A percentile compares a stretch with the other conserved stretches of the same genome.
These are phyloP conservation scores for Podila verticillata DNA, from an alignment of 192 early-diverging fungal genomes.

Conservation along the genomic window DNA sequence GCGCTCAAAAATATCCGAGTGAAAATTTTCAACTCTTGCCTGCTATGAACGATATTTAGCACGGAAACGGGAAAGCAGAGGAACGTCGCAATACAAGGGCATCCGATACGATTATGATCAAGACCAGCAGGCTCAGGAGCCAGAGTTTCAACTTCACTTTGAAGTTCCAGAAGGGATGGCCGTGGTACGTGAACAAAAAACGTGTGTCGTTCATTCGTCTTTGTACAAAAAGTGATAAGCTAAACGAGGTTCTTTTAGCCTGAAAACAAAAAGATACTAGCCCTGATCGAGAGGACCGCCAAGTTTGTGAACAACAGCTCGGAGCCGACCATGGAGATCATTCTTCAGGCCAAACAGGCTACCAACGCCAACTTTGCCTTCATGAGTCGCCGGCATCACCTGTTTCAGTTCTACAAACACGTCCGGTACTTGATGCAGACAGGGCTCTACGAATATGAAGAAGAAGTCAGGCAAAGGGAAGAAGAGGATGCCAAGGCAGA, in stretches of 20 bases:
- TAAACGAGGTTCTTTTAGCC: conserved; percentile 52
- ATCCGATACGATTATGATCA: conserved; percentile 27
- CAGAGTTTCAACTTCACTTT: conserved; percentile 49
- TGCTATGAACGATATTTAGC: background rate
- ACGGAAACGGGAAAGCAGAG: conserved; percentile 15
- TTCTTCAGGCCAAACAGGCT: conserved; percentile 78
- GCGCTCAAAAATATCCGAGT: too few species aligned
- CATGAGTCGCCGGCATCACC: conserved; percentile 59
- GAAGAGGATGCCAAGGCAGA: conserved; percentile 32
- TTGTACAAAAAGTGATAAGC: background rate
- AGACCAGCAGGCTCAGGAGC: conserved; percentile 16
- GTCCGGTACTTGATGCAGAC: conserved; percentile 68
- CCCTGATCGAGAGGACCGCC: conserved; percentile 77
- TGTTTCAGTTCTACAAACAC: conserved; percentile 81
- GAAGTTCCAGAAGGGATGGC: conserved; percentile 60
- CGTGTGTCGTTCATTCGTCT: background rate
- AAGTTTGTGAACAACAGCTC: conserved; percentile 67
- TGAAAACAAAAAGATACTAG: conserved; percentile 61
- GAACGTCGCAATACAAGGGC: conserved; percentile 16
- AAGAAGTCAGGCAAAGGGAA: conserved; percentile 29
- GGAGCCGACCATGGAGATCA: conserved; percentile 73
- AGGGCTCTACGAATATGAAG: conserved; percentile 65
- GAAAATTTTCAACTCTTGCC: too few species aligned
- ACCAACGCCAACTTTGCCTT: conserved; percentile 79
- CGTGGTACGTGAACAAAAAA: conserved; percentile 34